Evolutionary conservation across 2,329 filamentous ascomycete species (phyloP), one percentile per base, ranked within the genome.

Genomic region (Lojkania enalia): DNA sequence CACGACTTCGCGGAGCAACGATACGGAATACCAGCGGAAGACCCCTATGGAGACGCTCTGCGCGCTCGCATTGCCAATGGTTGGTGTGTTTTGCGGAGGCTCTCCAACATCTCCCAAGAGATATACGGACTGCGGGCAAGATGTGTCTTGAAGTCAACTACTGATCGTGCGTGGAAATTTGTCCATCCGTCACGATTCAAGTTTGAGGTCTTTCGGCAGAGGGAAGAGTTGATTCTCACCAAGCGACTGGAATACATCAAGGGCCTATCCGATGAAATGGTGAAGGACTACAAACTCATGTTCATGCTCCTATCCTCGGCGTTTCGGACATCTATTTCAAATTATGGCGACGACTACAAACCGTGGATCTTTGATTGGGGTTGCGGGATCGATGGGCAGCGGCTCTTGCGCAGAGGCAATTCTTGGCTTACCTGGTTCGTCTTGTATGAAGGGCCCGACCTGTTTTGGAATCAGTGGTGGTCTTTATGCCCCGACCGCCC

Each of bases 391-490:
- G 57, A 63, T 29, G 57, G 54, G 5, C 54, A 55, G 33, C 45
- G 62, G 18, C 41, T 54, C 14, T 37, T 65, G 18, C 54, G 63
- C 16, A 51, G 52, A 40, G 62, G 62, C 11, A 54, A 58, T 23
- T 61, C 58, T 5, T 67, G 63, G 63, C 39, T 67, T 39, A 57
- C 63, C 2, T 69, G 63, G 62, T 67, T 61, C 38, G 47, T 67
- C 3, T 49, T 69, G 23, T 43, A 57, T 12, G 56, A 66, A 50
- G 64, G 64, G 1, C 60, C 60, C 1, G 49, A 57, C 20, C 43
- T 66, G 2, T 69, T 66, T 41, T 64, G 61, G 60, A 43, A 60
- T 12, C 61, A 67, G 32, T 67, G 64, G 62, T 63, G 61, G 58
- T 45, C 35, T 5, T 35, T 63, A 3, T 39, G 49, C 27, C 37